These are phyloP conservation scores for Aureobasidium sp. DNA, from an alignment of 2,329 filamentous ascomycete species.

Conservation along the genomic window DNA sequence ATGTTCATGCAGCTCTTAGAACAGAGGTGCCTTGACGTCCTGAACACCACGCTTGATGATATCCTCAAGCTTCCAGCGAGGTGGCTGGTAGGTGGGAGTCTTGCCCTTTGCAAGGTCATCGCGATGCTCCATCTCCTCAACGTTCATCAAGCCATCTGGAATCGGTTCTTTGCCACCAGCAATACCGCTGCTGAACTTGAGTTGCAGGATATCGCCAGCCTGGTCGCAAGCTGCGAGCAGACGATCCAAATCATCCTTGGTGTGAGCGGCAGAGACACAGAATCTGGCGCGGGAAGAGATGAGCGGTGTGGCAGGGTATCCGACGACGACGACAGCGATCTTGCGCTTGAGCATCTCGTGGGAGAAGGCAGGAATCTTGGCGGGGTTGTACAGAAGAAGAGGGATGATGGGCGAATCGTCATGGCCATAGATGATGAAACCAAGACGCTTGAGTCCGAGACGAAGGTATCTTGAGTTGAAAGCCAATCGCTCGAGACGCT, in stretches of 20 bases:
- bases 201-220: constrained; percentile 80
- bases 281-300: constrained; percentile 92
- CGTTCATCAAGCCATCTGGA: constrained; percentile 59
- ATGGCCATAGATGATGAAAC: constrained; percentile 93
- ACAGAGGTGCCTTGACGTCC: constrained; percentile 63
- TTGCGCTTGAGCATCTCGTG: constrained; percentile 98
- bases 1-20: background rate
- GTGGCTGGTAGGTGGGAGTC: constrained; percentile 48
- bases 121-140: constrained; percentile 62
- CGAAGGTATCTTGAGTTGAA: constrained; percentile 99
- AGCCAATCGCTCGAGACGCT: constrained; percentile 87
- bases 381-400: constrained; percentile 91
- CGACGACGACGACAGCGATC: constrained; percentile 94
- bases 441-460: constrained; percentile 89
- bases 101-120: constrained; percentile 42
- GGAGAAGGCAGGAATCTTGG: constrained; percentile 96
- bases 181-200: constrained; percentile 95
- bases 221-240: constrained; percentile 85
- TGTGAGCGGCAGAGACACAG: constrained; percentile 92
- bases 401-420: constrained; percentile 98
- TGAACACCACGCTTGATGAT: constrained; percentile 65
- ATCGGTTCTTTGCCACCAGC: constrained; percentile 78
- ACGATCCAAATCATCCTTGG: constrained; percentile 94
- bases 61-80: constrained; percentile 71
- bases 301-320: constrained; percentile 90